Evolutionary conservation across 257 asterid genomes (phyloP), one percentile per base, ranked within the genome.

Genomic region (Voacanga thouarsii): DNA sequence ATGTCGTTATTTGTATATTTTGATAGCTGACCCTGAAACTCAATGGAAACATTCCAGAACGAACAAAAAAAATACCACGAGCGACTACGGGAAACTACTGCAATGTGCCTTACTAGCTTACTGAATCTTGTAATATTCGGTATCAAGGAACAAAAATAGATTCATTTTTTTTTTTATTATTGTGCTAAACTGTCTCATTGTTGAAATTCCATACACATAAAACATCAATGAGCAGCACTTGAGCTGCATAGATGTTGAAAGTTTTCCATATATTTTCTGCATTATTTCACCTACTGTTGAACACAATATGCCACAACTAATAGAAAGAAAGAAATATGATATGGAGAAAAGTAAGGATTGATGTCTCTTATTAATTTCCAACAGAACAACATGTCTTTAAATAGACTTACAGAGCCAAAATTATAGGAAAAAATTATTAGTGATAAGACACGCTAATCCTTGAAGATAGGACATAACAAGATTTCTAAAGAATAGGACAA

Each of bases 71-170:
- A 19, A 71, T 6, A 30, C 19, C 21, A 23, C 12, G 14, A 43
- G 4, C 8, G 0, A 5, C 47, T 43, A 43, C 51, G 51, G 7
- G 51, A 47, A 47, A 8, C 8, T 47, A 6, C 51, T 47, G 7
- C 28, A 60, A 71, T 71, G 44, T 47, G 41, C 28, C 26, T 15
- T 6, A 19, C 21, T 26, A 37, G 23, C 39, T 10, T 30, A 45
- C 69, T 63, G 37, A 61, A 19, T 44, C 69, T 67, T 11, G 69
- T 50, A 7, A 57, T n/a, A 45, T 51, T 67, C 75, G 68, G 59
- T 43, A 26, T 26, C 8, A 49, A 28, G 41, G 44, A 30, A 21
- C 6, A 63, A 63, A 28, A 28, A 63, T 3, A 61, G 68, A 61
- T 61, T 16, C 39, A 2, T 9, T 8, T 16, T 1, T 12, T 6